A percentile compares a stretch with the other conserved stretches of the same genome.
Evolutionary conservation across 352 stramenopile species (phyloP).

Genomic region (Phytophthora crassamura): DNA sequence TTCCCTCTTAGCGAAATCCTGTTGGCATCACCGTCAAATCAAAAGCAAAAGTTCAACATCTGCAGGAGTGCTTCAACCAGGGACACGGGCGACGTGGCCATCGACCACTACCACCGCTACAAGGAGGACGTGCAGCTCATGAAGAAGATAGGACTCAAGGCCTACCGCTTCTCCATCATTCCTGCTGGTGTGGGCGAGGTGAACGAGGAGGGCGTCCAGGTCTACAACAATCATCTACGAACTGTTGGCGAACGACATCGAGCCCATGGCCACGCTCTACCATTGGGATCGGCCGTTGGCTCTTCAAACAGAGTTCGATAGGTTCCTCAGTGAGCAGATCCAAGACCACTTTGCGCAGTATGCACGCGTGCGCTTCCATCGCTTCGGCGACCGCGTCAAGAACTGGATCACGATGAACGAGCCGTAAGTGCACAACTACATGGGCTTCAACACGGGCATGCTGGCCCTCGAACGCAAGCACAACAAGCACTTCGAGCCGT

Average conservation of each 20-base stretch:
- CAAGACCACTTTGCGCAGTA: constrained; percentile 78
- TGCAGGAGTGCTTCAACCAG: constrained; percentile 27
- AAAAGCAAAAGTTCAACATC: constrained; percentile 14
- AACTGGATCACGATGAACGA: constrained; percentile 95
- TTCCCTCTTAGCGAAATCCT: too few species aligned
- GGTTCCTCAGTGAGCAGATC: constrained; percentile 52
- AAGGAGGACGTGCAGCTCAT: constrained; percentile 93
- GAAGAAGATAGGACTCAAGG: constrained; percentile 86
- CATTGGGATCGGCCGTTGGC: constrained; percentile 62
- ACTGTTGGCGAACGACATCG: constrained; percentile 82
- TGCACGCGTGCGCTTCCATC: constrained; percentile 88
- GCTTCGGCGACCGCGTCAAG: constrained; percentile 92
- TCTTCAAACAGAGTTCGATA: constrained; percentile 84
- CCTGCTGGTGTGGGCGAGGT: constrained; percentile 77
- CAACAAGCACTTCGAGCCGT: constrained; percentile 72
- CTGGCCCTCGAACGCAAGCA: constrained; percentile 74
- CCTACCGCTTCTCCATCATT: constrained; percentile 93
- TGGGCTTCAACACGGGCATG: constrained; percentile 85
- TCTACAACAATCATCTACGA: constrained; percentile 94
- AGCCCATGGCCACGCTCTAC: constrained; percentile 92
- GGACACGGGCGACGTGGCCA: constrained; percentile 86
- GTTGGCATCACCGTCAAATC: neutral
- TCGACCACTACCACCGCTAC: constrained; percentile 92
- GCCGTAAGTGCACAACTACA: constrained; percentile 80
- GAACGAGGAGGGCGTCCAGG: constrained; percentile 87